Base-by-base conservation (phyloP, 2,329 filamentous ascomycete species). In the Aspergillus quadricinctus region DNA sequence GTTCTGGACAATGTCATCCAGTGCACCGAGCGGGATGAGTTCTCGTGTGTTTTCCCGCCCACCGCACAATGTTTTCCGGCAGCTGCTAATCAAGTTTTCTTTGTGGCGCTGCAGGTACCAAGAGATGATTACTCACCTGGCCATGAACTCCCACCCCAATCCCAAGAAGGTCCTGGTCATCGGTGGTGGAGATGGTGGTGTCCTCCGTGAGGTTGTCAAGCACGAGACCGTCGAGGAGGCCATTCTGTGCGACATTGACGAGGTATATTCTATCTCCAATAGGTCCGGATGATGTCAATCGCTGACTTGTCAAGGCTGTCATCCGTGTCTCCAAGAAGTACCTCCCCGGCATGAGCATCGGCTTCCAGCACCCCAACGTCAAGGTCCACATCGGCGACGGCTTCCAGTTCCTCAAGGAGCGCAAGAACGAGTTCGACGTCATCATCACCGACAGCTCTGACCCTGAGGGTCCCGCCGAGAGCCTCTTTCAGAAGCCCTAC, bases 361-460 rank as follows among this genome's bases (percentile, higher is more conserved):
- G 93, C 70, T 96, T 95, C 82, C 83, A 92, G 69, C 92, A 97
- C 84, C 90, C 92, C 74, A 96, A 95, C 78, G 88, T 91, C 75
- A 92, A 88, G 80, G 88, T 90, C 65, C 91, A 96, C 80, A 83
- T 99, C 63, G 94, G 92, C 69, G 94, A 99, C 72, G 94, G 94
- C 73, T 99, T 99, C 87, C 94, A 97, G 83, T 99, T 97, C 84
- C 85, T 99, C 64, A 86, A 89, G 75, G 89, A 96, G 76, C 92
- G 91, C 83, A 93, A 96, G 87, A 92, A 96, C 82, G 84, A 88
- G 73, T 99, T 99, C 74, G 94, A 99, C 74, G 92, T 99, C 72
- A 99, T 99, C 82, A 97, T 99, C 81, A 99, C 94, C 70, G 94
- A 99, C 81, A 96, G 91, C 66, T 96, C 91, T 61, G 94, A 99